These are phyloP conservation scores for Aspergillus sp. DNA, from an alignment of 2,329 filamentous ascomycete genomes.

Conservation along the genomic window DNA sequence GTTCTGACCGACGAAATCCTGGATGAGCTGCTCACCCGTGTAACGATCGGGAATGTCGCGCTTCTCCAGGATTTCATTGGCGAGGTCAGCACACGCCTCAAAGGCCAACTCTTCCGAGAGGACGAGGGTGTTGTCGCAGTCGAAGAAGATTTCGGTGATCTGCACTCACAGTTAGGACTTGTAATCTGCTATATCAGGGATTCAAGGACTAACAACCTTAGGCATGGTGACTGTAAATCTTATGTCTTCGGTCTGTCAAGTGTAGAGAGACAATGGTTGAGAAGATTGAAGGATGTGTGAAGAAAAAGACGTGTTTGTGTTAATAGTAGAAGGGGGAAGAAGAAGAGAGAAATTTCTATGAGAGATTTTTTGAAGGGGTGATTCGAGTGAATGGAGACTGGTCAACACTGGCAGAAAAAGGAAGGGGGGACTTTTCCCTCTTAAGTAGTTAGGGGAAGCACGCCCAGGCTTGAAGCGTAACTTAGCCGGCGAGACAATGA, in stretches of 20 bases:
- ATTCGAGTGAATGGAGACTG: neutral
- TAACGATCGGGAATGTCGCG: slow-evolving; percentile 64
- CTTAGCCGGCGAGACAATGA: too few species aligned
- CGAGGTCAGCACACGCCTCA: slow-evolving; percentile 81
- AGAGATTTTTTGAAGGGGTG: neutral
- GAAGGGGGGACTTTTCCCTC: neutral
- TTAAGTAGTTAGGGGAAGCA: neutral
- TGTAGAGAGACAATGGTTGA: neutral
- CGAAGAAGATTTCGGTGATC: slow-evolving; percentile 70
- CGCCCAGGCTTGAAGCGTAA: too few species aligned
- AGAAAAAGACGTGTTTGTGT: neutral
- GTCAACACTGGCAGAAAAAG: neutral
- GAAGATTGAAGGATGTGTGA: neutral
- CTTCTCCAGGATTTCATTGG: slow-evolving; percentile 75
- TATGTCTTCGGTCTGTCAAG: neutral
- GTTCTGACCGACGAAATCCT: slow-evolving; percentile 88
- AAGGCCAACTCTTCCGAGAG: slow-evolving; percentile 88
- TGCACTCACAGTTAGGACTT: slow-evolving; percentile 19
- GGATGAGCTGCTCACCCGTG: slow-evolving; percentile 72
- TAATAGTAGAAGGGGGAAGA: slow-evolving; percentile 1
- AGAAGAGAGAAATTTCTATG: slow-evolving; percentile 6
- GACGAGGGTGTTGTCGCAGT: slow-evolving; percentile 84
- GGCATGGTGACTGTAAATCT: slow-evolving; percentile 21
- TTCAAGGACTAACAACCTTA: slow-evolving; percentile 22
- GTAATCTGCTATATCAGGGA: neutral